phyloP scores from a whole-genome alignment of 208 protist species.

The Entamoeba histolytica region DNA sequence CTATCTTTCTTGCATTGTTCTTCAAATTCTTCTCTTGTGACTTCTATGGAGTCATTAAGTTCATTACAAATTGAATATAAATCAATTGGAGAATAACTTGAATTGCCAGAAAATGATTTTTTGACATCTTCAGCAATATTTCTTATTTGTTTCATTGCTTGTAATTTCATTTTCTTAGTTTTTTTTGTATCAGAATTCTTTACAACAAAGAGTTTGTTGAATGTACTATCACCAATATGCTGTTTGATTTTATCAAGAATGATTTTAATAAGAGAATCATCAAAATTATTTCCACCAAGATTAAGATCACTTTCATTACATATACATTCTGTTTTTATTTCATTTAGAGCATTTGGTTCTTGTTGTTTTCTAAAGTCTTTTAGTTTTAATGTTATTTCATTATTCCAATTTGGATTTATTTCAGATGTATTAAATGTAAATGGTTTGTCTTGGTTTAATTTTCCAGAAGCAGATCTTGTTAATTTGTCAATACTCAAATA shows the following conservation, averaged over 20 bases:
- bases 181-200: neutral
- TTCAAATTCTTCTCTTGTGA: neutral
- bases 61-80: neutral
- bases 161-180: neutral
- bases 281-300: neutral
- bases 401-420: no score
- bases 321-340: no score
- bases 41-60: neutral
- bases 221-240: neutral
- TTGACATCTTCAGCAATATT: neutral
- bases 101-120: neutral
- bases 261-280: neutral
- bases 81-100: neutral
- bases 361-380: no score
- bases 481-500: no score
- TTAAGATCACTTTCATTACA: neutral
- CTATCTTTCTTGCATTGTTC: no score
- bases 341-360: no score
- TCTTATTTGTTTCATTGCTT: neutral
- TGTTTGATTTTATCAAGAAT: neutral
- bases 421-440: no score
- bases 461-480: no score
- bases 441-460: no score
- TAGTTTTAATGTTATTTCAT: no score
- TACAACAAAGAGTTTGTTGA: neutral